These are phyloP conservation scores for Melanogaster broomeanus DNA, from an alignment of 768 basidiomycete genomes.

Conservation along the genomic window DNA sequence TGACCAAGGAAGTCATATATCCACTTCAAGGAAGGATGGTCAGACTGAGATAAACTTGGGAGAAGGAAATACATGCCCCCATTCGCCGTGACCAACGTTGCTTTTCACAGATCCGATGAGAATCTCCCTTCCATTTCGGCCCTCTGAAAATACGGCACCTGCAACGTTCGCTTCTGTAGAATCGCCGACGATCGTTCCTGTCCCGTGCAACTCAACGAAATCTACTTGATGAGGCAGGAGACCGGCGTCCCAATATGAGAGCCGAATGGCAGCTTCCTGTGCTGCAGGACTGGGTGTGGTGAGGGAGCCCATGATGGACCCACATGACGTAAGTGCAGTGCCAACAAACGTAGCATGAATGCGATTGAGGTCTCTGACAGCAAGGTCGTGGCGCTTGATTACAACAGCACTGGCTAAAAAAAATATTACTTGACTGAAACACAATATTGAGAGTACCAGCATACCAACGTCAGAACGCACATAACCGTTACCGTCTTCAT, in stretches of 20 bases:
- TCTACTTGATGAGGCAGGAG: conserved; percentile 39
- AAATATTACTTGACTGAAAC: background rate
- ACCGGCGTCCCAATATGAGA: conserved; percentile 35
- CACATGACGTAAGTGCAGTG: conserved; percentile 39
- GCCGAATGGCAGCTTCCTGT: conserved; percentile 39
- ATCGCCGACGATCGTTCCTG: conserved; percentile 46
- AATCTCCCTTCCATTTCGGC: conserved; percentile 29
- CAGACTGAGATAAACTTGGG: background rate
- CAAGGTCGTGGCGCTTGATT: conserved; percentile 40
- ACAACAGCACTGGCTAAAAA: conserved; percentile 35
- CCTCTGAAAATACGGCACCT: conserved; percentile 32
- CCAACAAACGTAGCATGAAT: conserved; percentile 46
- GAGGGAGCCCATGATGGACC: conserved; percentile 35
- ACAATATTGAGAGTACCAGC: background rate
- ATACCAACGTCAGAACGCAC: conserved; percentile 3
- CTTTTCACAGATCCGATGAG: conserved; percentile 48
- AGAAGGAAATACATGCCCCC: conserved; percentile 22
- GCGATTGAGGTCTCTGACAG: conserved; percentile 39
- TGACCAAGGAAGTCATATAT: conserved; percentile 46
- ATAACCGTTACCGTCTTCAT: conserved; percentile 44
- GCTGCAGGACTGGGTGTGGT: conserved; percentile 38
- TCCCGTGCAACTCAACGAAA: conserved; percentile 47
- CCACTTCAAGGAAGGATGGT: conserved; percentile 22
- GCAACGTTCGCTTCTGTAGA: conserved; percentile 48
- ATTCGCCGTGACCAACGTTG: conserved; percentile 41